Evolutionary conservation across 2,329 filamentous ascomycete genomes (phyloP).

Genomic region (Oidium heveae): DNA sequence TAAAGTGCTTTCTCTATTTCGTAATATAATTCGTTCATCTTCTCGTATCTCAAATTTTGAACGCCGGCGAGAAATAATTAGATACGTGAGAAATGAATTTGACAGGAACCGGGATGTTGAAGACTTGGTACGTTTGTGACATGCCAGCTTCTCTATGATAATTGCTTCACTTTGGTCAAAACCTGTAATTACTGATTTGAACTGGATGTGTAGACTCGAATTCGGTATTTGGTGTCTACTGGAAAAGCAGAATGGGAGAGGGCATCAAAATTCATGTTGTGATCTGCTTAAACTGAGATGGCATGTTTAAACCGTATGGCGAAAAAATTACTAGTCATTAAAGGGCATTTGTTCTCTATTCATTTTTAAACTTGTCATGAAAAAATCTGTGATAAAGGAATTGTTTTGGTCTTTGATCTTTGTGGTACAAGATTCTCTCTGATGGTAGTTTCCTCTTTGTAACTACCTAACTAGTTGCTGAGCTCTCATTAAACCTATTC

Average conservation of each 20-base stretch:
- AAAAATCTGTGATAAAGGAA: no score
- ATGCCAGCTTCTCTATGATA: no score
- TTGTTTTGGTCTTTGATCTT: no score
- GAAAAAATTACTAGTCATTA: not conserved
- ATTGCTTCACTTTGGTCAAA: no score
- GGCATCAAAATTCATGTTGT: conserved; percentile 23
- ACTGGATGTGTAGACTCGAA: conserved; percentile 22
- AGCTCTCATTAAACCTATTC: not conserved
- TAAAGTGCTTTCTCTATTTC: conserved; percentile 30
- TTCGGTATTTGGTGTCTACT: conserved; percentile 35
- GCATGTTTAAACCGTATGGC: not conserved
- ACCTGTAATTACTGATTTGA: not conserved
- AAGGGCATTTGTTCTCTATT: no score
- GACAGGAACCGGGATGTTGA: conserved; percentile 29
- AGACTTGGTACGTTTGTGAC: conserved; percentile 28
- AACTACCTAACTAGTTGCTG: no score
- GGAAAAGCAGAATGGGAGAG: conserved; percentile 40
- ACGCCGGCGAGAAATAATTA: conserved; percentile 28
- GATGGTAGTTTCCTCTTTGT: no score
- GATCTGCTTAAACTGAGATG: not conserved
- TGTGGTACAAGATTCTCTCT: no score
- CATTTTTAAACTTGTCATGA: no score
- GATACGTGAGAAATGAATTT: conserved; percentile 33
- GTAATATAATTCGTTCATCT: conserved; percentile 29
- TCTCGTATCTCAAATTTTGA: conserved; percentile 23